These are phyloP conservation scores for Toxoplasma gondii DNA, from an alignment of 169 alveolate genomes.

Conservation along the genomic window DNA sequence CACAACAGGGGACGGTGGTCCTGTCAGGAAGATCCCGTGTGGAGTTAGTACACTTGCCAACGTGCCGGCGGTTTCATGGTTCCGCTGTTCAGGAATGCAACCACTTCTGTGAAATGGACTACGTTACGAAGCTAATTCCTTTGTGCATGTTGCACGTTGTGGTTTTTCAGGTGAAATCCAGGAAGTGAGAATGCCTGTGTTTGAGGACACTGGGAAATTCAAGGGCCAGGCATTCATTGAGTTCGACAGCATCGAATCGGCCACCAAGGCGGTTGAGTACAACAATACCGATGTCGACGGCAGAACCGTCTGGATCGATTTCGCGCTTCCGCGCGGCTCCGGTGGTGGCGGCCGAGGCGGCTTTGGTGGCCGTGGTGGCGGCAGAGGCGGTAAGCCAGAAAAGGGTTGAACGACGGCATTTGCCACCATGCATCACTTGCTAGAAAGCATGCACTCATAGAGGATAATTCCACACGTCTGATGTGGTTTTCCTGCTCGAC, in stretches of 20 bases:
- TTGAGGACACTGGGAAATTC: constrained; percentile 81
- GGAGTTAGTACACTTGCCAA: too few species aligned
- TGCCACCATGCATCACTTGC: not conserved
- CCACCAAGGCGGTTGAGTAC: constrained; percentile 81
- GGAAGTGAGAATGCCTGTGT: constrained; percentile 75
- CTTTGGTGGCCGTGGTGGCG: constrained; percentile 80
- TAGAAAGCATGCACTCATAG: not conserved
- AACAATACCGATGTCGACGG: constrained; percentile 83
- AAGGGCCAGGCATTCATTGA: constrained; percentile 79
- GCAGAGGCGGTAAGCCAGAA: constrained; percentile 68
- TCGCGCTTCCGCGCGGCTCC: constrained; percentile 78
- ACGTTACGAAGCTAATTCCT: too few species aligned
- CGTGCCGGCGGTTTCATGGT: too few species aligned
- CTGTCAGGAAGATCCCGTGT: too few species aligned
- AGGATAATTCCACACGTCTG: too few species aligned
- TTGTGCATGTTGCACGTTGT: too few species aligned
- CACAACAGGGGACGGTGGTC: too few species aligned
- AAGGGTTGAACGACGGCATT: too few species aligned
- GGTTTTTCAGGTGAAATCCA: constrained; percentile 67
- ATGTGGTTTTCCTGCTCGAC: too few species aligned
- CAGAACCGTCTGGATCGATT: constrained; percentile 80
- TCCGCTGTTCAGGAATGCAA: too few species aligned
- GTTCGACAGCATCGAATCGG: constrained; percentile 78
- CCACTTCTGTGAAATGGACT: too few species aligned
- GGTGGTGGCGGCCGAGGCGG: constrained; percentile 78